These are phyloP conservation scores for Exsudoporus frostii DNA, from an alignment of 768 basidiomycete species.

Conservation along the genomic window DNA sequence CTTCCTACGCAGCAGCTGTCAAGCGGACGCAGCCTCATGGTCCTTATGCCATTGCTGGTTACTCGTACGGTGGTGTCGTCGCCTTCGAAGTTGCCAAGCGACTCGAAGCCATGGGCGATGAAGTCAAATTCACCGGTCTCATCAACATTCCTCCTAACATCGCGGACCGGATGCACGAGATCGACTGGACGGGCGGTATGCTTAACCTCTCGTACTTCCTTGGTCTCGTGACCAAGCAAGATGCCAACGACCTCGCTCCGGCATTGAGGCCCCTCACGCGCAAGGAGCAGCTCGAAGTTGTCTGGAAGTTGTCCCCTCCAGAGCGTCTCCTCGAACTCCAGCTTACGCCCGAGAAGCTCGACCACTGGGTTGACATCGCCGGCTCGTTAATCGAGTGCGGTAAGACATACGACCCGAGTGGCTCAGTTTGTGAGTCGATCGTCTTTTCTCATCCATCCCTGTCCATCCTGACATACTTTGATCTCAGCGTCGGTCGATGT, in stretches of 20 bases:
- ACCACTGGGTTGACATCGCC: slow-evolving; percentile 31
- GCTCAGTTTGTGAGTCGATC: slow-evolving; percentile 27
- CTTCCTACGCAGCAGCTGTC: slow-evolving; percentile 21
- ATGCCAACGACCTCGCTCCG: slow-evolving; percentile 21
- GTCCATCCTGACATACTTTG: not conserved
- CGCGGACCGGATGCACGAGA: slow-evolving; percentile 40
- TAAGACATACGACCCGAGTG: slow-evolving; percentile 23
- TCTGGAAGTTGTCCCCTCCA: slow-evolving; percentile 29
- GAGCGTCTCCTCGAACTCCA: slow-evolving; percentile 29
- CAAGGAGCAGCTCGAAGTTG: slow-evolving; percentile 21
- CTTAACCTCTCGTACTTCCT: slow-evolving; percentile 43
- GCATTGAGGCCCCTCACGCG: slow-evolving; percentile 18
- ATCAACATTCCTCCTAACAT: slow-evolving; percentile 44
- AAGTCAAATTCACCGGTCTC: slow-evolving; percentile 41
- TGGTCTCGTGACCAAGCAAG: slow-evolving; percentile 31
- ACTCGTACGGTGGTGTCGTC: slow-evolving; percentile 44
- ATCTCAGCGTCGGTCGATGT: slow-evolving; percentile 18
- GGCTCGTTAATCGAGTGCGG: slow-evolving; percentile 31
- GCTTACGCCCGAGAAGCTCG: slow-evolving; percentile 22
- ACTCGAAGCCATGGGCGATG: slow-evolving; percentile 34
- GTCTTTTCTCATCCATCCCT: not conserved
- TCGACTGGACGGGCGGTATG: slow-evolving; percentile 39
- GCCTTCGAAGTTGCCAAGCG: slow-evolving; percentile 42
- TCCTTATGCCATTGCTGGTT: slow-evolving; percentile 41
- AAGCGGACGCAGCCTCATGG: slow-evolving; percentile 35